Base-by-base conservation (phyloP, 352 stramenopile genomes). In the Phytophthora uliginosa region DNA sequence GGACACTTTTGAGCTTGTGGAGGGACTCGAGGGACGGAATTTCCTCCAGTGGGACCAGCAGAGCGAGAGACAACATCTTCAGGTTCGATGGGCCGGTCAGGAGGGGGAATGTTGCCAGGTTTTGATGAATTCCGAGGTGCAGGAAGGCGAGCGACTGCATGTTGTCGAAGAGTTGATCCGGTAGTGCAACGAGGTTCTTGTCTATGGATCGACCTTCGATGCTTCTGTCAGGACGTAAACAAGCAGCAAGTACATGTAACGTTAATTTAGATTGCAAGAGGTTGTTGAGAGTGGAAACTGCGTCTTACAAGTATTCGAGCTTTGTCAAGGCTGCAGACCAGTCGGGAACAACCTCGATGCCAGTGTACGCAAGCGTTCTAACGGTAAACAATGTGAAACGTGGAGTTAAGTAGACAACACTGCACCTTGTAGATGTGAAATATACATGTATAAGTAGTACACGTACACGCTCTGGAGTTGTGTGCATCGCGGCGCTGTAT, bases 71-170 rank as follows among this genome's bases (percentile, higher is more conserved):
- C 0, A 86, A 57, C 2, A 40, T 68, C n/a, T 80, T 68, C 1
- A 86, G 58, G 17, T 68, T 67, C 3, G 12, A 56, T 0, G 72
- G 62, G 2, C 63, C 63, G 6, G 56, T 54, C 20, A 83, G 59
- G 12, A 24, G 22, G 1, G 76, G 65, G 5, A 86, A 47, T 4
- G 53, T 24, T 0, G 7, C 2, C 10, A 83, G 18, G 1, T 28
- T 45, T n/a, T 67, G 48, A n/a, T 83, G 69, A 1, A 70, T 8
- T 2, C 67, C 73, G 4, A 84, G 48, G 22, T 81, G 64, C 12
- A 86, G 40, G 34, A 62, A 68, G 0, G 66, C 72, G 15, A 86
- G 66, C 7, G 55, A 63, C 18, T 63, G 17, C 69, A 78, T 83
- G 33, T 10, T 8, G 9, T 54, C 36, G 54, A 84, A 83, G 17